Evolutionary conservation across 441 rosid genomes (phyloP), one percentile per base, ranked within the genome.

Genomic region (Biscutella auriculata): DNA sequence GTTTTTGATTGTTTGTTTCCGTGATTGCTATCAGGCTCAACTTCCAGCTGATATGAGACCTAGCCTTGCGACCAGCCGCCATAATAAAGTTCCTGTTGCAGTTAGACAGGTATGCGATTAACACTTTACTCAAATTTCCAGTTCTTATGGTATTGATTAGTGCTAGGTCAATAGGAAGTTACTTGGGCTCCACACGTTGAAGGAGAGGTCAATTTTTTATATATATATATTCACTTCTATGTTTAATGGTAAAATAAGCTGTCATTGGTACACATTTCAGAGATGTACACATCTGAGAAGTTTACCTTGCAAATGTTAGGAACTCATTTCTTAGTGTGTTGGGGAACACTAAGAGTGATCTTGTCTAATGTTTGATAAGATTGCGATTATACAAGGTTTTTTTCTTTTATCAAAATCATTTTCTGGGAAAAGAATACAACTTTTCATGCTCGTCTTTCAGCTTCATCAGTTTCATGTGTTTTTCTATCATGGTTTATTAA

Each of bases 41-140:
- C 79, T 90, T 50, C 97, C 99, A 23, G 63, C 46, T 37, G 91
- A 94, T 69, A 87, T 87, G 99, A 84, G 79, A 69, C 95, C 99
- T 53, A 74, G 53, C 53, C 73, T 80, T 60, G 96, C 89, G 49
- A 69, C 82, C 21, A 64, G 88, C 70, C 85, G 69, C 63, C 95
- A 90, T 66, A 84, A 84, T 62, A 90, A 94, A 78, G 73, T 90
- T 68, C 82, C 99, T 28, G 27, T 81, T 46, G 69, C 99, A 29
- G 88, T 87, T 56, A 83, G 99, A 72, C 91, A 87, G 99, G 99
- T 90, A 78, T 43, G 65, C 42, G 34, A 29, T 14, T 28, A 68
- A 41, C 11, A 25, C 33, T 19, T 48, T 48, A 17, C 35, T 39
- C 9, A 25, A 37, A 16, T 16, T 34, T 54, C 7, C 5, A 47